phyloP scores from a whole-genome alignment of 768 basidiomycete genomes.

The Rhizopogon vulgaris region DNA sequence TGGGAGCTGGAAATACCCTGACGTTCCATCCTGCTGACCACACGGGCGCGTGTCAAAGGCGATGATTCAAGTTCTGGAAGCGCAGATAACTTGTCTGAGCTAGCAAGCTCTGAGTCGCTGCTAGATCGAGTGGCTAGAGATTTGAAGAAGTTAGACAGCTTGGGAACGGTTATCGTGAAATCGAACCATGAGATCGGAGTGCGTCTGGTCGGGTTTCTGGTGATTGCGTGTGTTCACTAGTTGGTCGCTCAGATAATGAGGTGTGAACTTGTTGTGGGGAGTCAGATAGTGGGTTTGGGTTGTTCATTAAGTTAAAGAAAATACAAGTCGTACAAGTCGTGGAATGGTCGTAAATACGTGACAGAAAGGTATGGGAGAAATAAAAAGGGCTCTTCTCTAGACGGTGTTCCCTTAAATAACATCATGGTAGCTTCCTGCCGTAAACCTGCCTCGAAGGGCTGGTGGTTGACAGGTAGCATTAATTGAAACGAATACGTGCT shows the following conservation, averaged over 20 bases:
- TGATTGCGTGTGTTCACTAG: neutral
- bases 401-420: conserved; percentile 12
- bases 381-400: neutral
- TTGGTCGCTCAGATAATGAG: conserved; percentile 3
- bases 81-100: conserved; percentile 41
- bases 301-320: conserved; percentile 15
- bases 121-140: neutral
- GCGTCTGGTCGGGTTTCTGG: neutral
- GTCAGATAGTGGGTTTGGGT: conserved; percentile 8
- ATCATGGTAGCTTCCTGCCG: conserved; percentile 11
- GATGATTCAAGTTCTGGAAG: conserved; percentile 27
- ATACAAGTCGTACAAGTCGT: conserved; percentile 6
- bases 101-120: conserved; percentile 26
- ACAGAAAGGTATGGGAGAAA: conserved; percentile 1
- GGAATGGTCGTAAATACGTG: conserved; percentile 8
- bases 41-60: conserved; percentile 24
- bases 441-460: conserved; percentile 10
- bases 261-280: conserved; percentile 12
- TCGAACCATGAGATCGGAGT: conserved; percentile 8
- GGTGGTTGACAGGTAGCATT: neutral
- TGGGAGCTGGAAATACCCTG: conserved; percentile 35
- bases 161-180: neutral
- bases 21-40: conserved; percentile 23
- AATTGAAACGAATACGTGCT: conserved; percentile 6
- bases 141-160: neutral